Percentiles rank a stretch among this genome's conserved stretches.
These are phyloP conservation scores for Lepraria neglecta DNA, from an alignment of 495 filamentous ascomycete genomes.

Conservation along the genomic window DNA sequence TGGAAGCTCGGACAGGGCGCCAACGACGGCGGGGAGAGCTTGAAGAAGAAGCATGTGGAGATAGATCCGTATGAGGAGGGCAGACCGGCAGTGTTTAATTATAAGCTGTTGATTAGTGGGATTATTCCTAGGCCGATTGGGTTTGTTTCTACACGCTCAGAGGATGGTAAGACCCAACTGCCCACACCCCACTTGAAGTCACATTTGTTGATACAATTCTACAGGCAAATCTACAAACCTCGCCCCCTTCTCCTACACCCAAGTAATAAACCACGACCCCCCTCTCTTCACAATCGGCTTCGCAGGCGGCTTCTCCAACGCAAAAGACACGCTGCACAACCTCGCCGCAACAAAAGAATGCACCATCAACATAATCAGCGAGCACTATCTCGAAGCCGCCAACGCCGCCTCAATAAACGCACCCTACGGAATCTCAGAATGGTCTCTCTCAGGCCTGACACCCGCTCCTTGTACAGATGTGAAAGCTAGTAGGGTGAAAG, in stretches of 20 bases:
- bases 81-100: slow-evolving; percentile 65
- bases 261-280: slow-evolving; percentile 80
- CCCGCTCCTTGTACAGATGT: slow-evolving; percentile 60
- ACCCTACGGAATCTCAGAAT: slow-evolving; percentile 74
- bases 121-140: slow-evolving; percentile 78
- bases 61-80: slow-evolving; percentile 77
- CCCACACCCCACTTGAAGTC: no score
- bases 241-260: slow-evolving; percentile 80
- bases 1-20: slow-evolving; percentile 78
- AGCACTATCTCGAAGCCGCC: slow-evolving; percentile 82
- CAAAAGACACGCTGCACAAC: slow-evolving; percentile 75
- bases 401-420: slow-evolving; percentile 73
- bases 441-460: slow-evolving; percentile 70
- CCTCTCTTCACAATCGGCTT: slow-evolving; percentile 83
- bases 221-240: slow-evolving; percentile 58
- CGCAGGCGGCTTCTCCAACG: slow-evolving; percentile 45
- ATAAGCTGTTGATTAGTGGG: slow-evolving; percentile 85
- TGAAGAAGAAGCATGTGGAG: slow-evolving; percentile 58
- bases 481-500: slow-evolving; percentile 64
- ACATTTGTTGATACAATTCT: no score
- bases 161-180: slow-evolving; percentile 42
- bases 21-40: slow-evolving; percentile 52
- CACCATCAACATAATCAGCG: slow-evolving; percentile 80
- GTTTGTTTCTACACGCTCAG: slow-evolving; percentile 53
- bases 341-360: slow-evolving; percentile 65